Percentiles rank a stretch among this genome's conserved stretches.
Evolutionary conservation across 495 filamentous ascomycete genomes (phyloP).

Genomic region (Gamarada debralockiae): DNA sequence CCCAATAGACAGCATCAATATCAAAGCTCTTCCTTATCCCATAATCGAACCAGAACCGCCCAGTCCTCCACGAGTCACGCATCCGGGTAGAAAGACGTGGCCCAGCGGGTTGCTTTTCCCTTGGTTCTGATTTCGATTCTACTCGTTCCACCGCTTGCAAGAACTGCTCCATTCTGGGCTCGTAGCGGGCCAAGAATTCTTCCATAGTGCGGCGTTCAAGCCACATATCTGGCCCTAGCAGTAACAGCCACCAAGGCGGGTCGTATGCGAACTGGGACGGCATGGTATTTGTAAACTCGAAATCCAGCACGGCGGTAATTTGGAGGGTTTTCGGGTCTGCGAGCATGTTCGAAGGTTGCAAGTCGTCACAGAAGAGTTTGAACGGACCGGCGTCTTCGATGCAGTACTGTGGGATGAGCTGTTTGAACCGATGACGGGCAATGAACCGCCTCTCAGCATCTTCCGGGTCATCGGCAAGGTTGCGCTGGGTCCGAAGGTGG

Average conservation of each 20-base stretch:
- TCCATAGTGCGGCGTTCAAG: constrained; percentile 31
- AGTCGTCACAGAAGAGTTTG: constrained; percentile 38
- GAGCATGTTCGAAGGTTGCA: constrained; percentile 39
- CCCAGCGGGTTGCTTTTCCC: constrained; percentile 9
- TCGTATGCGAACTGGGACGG: constrained; percentile 39
- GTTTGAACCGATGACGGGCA: constrained; percentile 34
- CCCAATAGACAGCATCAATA: constrained; percentile 38
- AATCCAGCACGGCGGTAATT: constrained; percentile 38
- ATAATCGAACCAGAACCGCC: constrained; percentile 41
- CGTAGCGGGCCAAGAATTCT: constrained; percentile 32
- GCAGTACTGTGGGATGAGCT: constrained; percentile 34
- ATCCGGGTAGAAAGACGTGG: constrained; percentile 32
- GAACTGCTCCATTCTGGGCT: constrained; percentile 30
- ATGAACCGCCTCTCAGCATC: constrained; percentile 34
- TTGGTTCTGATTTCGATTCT: constrained; percentile 16
- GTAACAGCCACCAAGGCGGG: constrained; percentile 35
- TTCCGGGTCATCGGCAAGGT: constrained; percentile 32
- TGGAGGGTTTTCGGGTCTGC: constrained; percentile 33
- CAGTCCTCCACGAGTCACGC: constrained; percentile 36
- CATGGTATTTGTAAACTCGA: constrained; percentile 40
- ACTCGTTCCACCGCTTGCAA: constrained; percentile 20
- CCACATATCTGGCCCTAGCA: constrained; percentile 26
- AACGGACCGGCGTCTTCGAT: constrained; percentile 33
- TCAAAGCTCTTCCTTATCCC: constrained; percentile 38
- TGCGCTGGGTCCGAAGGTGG: constrained; percentile 36